Base-by-base conservation (phyloP, 225 moss, liverwort and hornwort genomes). In the Physcomitrium patens region DNA sequence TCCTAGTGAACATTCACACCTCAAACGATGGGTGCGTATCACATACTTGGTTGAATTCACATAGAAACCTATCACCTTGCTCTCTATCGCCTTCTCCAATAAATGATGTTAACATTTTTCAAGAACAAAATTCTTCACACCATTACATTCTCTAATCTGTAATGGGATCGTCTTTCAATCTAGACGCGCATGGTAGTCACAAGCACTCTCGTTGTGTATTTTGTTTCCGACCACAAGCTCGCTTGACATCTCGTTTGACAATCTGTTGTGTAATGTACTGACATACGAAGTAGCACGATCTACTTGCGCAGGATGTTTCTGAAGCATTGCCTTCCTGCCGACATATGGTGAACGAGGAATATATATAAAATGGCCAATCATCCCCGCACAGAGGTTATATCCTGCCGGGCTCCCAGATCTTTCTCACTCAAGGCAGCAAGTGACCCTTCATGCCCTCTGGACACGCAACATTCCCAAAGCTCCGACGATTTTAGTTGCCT, bases 171-270 rank as follows among this genome's bases (percentile, higher is more conserved):
- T 62, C 52, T 64, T 69, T 67, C 77, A 43, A 92, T 93, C 95
- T 70, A 92, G 86, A 70, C 92, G 45, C 24, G 99, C 93, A 19
- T 89, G 80, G 55, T 86, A 86, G 73, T 89, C 93, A 14, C 93
- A 87, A n/a, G 93, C 99, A 59, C 99, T 95, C 76, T 99, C 99
- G 46, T 91, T 95, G 15, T 95, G 86, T 76, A 71, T 91, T 37
- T 20, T 41, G 70, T 61, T 71, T 27, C 60, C 65, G 51, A 46
- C 49, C 22, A 50, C 48, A 49, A 31, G 7, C 31, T 4, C 7
- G 31, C 31, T 37, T 37, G 31, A 37, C 31, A 4, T 18, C 18
- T 71, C 70, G 45, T 37, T 14, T 52, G 62, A 41, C 51, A 43
- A 42, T 50, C 45, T 46, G 49, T 52, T 48, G 67, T 73, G 80